Conservation (phyloP, 2,329 filamentous ascomycete genomes). For the Fusarium longipes region DNA sequence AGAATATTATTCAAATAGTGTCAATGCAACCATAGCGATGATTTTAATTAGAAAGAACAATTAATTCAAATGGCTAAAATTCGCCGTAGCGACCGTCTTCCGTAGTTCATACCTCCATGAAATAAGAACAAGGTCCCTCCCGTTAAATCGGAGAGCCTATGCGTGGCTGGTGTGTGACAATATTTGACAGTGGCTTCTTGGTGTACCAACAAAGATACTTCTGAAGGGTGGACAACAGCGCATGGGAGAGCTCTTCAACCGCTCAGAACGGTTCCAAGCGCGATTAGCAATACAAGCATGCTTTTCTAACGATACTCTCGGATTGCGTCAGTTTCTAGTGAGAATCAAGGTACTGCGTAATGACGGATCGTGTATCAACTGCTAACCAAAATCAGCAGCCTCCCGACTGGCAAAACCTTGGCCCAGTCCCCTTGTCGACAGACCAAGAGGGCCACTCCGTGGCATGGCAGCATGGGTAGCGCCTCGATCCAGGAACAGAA, state of each 20-base stretch:
- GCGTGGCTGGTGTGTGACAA: slow-evolving; percentile 27
- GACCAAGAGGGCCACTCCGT: slow-evolving; percentile 42
- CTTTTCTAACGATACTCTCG: slow-evolving; percentile 22
- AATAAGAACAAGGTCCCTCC: slow-evolving; percentile 9
- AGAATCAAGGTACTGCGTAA: slow-evolving; percentile 17
- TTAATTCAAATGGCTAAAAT: too few species aligned
- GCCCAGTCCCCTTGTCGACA: slow-evolving; percentile 14
- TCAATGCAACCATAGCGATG: slow-evolving; percentile 29
- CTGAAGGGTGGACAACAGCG: slow-evolving; percentile 12
- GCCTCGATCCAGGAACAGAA: slow-evolving; percentile 45
- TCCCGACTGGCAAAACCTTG: slow-evolving; percentile 33
- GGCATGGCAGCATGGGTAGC: slow-evolving; percentile 45
- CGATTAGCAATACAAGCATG: slow-evolving; percentile 29
- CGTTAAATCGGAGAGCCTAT: slow-evolving; percentile 4
- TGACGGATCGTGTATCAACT: slow-evolving; percentile 20
- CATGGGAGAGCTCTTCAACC: slow-evolving; percentile 34
- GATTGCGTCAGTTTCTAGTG: neutral
- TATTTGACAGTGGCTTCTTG: slow-evolving; percentile 13
- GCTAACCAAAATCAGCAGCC: slow-evolving; percentile 28
- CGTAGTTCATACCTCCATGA: slow-evolving; percentile 22
- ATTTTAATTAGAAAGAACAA: slow-evolving; percentile 6
- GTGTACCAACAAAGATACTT: slow-evolving; percentile 1
- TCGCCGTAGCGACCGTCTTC: slow-evolving; percentile 14
- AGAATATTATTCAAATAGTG: slow-evolving; percentile 4
- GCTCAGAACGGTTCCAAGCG: slow-evolving; percentile 30